A percentile compares a stretch with the other conserved stretches of the same genome.
Evolutionary conservation across 2,329 filamentous ascomycete species (phyloP).

Genomic region (Xylariaceae sp.): DNA sequence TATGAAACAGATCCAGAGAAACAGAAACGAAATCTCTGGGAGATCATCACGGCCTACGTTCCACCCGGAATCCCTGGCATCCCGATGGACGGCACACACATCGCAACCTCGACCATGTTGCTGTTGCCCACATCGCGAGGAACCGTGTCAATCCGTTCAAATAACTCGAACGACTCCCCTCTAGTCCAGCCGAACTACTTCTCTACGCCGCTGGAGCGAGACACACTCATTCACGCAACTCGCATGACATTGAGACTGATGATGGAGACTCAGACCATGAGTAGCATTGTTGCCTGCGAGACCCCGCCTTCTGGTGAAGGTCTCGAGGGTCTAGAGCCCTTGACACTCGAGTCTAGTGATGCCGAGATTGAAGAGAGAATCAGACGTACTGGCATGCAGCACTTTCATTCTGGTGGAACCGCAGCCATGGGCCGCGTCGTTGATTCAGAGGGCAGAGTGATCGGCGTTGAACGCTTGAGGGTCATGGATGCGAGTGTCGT

Average conservation of each 20-base stretch:
- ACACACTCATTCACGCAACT: constrained; percentile 18
- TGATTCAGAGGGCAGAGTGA: constrained; percentile 17
- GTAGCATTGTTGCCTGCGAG: constrained; percentile 21
- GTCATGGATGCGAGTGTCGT: constrained; percentile 24
- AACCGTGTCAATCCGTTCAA: constrained; percentile 17
- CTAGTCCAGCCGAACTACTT: constrained; percentile 19
- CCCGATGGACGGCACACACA: constrained; percentile 20
- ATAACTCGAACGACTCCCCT: constrained; percentile 11
- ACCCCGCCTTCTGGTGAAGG: constrained; percentile 18
- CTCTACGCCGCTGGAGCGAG: constrained; percentile 15
- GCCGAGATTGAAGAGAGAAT: constrained; percentile 25
- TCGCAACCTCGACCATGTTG: constrained; percentile 26
- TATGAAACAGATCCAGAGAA: constrained; percentile 4
- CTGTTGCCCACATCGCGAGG: constrained; percentile 22
- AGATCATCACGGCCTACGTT: constrained; percentile 22
- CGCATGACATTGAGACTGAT: constrained; percentile 17
- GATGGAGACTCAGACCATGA: constrained; percentile 13
- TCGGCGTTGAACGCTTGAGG: constrained; percentile 21
- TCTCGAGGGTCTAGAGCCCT: constrained; percentile 17
- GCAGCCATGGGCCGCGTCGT: constrained; percentile 23
- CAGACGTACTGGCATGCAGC: constrained; percentile 17
- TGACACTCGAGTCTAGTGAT: constrained; percentile 20
- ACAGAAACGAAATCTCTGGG: constrained; percentile 17
- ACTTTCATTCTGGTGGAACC: constrained; percentile 16
- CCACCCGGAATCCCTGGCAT: constrained; percentile 21